Percentiles rank a stretch among this genome's conserved stretches.
Evolutionary conservation across 805 yeast genomes (phyloP).

Genomic region (Starmerella ratchasimensis): DNA sequence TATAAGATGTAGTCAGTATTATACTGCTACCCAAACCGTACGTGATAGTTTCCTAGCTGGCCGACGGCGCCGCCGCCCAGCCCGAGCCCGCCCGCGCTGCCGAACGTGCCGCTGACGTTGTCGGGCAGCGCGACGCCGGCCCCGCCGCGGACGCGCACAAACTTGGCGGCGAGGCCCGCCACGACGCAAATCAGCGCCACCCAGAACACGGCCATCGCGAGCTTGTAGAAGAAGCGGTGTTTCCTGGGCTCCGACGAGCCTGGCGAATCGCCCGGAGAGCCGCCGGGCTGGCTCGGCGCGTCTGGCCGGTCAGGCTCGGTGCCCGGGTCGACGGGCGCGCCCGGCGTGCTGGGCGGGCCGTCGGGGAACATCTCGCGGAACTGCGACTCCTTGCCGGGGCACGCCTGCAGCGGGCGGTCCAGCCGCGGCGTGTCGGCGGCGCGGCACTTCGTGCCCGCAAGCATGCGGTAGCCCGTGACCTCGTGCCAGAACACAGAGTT

Average conservation of each 20-base stretch:
- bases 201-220: background rate
- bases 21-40: no score
- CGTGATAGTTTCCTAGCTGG: background rate
- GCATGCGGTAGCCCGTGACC: constrained; percentile 83
- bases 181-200: no score
- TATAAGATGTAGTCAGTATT: no score
- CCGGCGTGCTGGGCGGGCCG: background rate
- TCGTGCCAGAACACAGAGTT: constrained; percentile 49
- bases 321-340: no score
- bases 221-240: background rate
- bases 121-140: no score
- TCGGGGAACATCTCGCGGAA: constrained; percentile 29
- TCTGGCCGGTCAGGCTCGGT: no score
- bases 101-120: no score
- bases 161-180: no score
- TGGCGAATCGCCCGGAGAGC: background rate
- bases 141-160: no score
- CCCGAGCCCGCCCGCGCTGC: no score
- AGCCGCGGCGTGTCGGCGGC: constrained; percentile 68
- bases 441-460: constrained; percentile 72
- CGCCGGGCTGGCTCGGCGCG: no score
- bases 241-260: background rate
- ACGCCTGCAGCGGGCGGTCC: constrained; percentile 57
- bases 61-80: background rate
- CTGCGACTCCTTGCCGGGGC: constrained; percentile 75